Conservation (phyloP, 2,329 filamentous ascomycete species). For the Penicillium sp. region DNA sequence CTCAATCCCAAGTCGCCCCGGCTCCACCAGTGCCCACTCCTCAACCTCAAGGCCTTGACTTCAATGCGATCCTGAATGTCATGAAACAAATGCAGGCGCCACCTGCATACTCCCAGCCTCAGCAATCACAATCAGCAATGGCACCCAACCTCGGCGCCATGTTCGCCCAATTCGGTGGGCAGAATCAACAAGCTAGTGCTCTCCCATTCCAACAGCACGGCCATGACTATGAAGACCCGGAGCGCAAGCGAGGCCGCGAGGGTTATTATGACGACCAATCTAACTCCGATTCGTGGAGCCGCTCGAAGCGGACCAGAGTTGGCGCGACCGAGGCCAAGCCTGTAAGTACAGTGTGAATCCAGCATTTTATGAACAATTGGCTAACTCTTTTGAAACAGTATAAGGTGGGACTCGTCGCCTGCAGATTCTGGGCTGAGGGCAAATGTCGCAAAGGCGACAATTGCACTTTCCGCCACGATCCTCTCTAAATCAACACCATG, state of each 20-base stretch:
- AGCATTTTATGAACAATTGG: not conserved
- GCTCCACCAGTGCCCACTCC: slow-evolving; percentile 24
- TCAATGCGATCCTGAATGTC: slow-evolving; percentile 41
- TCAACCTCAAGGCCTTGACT: slow-evolving; percentile 34
- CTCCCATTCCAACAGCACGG: slow-evolving; percentile 15
- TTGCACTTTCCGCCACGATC: slow-evolving; percentile 53
- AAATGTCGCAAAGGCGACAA: slow-evolving; percentile 54
- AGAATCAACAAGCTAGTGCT: slow-evolving; percentile 22
- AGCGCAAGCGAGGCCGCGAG: slow-evolving; percentile 43
- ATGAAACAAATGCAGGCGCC: slow-evolving; percentile 40
- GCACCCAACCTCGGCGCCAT: slow-evolving; percentile 37
- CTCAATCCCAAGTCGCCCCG: slow-evolving; percentile 16
- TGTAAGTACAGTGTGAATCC: slow-evolving; percentile 30
- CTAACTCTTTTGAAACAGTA: slow-evolving; percentile 26
- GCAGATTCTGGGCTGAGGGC: slow-evolving; percentile 54
- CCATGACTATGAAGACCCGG: slow-evolving; percentile 39
- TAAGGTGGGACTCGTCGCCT: slow-evolving; percentile 47
- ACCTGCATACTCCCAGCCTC: slow-evolving; percentile 24
- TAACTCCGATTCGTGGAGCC: slow-evolving; percentile 28
- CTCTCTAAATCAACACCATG: not conserved
- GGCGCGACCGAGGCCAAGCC: not conserved
- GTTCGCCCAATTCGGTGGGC: slow-evolving; percentile 32
- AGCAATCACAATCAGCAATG: slow-evolving; percentile 29
- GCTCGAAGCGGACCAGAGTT: slow-evolving; percentile 34
- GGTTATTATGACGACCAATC: slow-evolving; percentile 33